Evolutionary conservation across 768 basidiomycete genomes (phyloP), one percentile per base, ranked within the genome.

Genomic region (Piloderma croceum): DNA sequence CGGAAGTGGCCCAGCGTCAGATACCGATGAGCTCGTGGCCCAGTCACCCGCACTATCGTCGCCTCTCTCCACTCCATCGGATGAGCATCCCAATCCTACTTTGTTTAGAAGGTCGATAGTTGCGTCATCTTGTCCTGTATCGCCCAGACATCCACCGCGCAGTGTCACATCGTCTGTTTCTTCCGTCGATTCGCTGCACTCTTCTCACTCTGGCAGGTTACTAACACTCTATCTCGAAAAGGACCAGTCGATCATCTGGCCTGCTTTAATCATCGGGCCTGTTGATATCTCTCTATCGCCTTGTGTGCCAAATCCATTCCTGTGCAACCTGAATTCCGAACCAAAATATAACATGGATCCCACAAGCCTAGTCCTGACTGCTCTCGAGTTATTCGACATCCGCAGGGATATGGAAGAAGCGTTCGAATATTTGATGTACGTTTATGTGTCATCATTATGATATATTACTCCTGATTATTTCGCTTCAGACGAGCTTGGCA

Each of bases 301-400:
- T 3, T 76, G 78, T 55, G 68, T 76, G 38, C 60, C 69, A 21
- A 71, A 57, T 43, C 69, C 65, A 38, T 72, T 69, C 41, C 58
- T 67, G 39, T 41, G 15, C 15, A 15, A 29, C 15, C 36, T 36
- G 19, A 56, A 52, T 27, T 37, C 45, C 13, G 84, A 88, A 43
- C 70, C 75, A 34, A 71, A 74, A 50, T 90, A 83, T 49, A 89
- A 90, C 49, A 87, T 90, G 83, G 87, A 90, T 57, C 79, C 87
- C 2, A 90, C 87, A 11, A 89, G 86, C 60, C 64, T 90, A 20
- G 77, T 80, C 1, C 61, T 89, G 39, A 72, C 79, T 44, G 87
- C 73, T 7, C 63, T 87, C 31, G 87, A 90, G 49, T 54, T 81
- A 29, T 73, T 74, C 35, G 86, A 89, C 55, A 85, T 90, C 36